Conservation (phyloP, 1,284 basidiomycete genomes). For the Papiliotrema flavescens region DNA sequence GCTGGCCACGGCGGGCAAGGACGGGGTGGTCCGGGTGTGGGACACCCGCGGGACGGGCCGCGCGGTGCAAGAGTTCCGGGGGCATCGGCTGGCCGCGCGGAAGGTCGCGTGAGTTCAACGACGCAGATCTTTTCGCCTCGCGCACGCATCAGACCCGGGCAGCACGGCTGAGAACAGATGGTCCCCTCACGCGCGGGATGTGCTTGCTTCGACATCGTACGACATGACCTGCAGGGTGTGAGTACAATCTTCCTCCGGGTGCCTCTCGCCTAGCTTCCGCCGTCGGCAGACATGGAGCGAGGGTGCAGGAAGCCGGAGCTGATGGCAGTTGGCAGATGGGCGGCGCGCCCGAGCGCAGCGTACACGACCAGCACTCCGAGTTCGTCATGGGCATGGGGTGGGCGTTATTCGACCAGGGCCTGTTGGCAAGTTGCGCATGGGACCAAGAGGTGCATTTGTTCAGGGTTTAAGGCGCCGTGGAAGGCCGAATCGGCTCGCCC, state of each 20-base stretch:
- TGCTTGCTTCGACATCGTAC: constrained; percentile 61
- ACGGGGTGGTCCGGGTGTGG: constrained; percentile 51
- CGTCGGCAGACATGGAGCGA: neutral
- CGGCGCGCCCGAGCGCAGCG: constrained; percentile 58
- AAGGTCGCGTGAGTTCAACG: constrained; percentile 43
- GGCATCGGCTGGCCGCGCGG: constrained; percentile 54
- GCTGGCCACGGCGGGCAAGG: constrained; percentile 53
- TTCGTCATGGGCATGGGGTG: constrained; percentile 90
- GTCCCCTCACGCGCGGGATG: constrained; percentile 62
- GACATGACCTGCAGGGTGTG: constrained; percentile 95
- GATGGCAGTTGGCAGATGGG: constrained; percentile 8
- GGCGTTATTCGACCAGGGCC: constrained; percentile 73
- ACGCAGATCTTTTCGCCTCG: neutral
- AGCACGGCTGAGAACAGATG: constrained; percentile 17
- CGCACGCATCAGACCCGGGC: neutral
- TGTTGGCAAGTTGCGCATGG: constrained; percentile 86
- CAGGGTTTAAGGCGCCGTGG: constrained; percentile 41
- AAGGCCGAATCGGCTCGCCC: too few relatives aligned
- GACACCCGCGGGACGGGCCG: constrained; percentile 39
- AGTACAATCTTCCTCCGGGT: constrained; percentile 30
- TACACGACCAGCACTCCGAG: constrained; percentile 86
- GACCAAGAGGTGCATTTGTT: constrained; percentile 79
- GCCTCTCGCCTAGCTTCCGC: neutral
- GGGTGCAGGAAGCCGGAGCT: neutral
- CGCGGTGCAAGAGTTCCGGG: constrained; percentile 32